These are phyloP conservation scores for Eucalyptus caleyi DNA, from an alignment of 345 rosid species.

Conservation along the genomic window DNA sequence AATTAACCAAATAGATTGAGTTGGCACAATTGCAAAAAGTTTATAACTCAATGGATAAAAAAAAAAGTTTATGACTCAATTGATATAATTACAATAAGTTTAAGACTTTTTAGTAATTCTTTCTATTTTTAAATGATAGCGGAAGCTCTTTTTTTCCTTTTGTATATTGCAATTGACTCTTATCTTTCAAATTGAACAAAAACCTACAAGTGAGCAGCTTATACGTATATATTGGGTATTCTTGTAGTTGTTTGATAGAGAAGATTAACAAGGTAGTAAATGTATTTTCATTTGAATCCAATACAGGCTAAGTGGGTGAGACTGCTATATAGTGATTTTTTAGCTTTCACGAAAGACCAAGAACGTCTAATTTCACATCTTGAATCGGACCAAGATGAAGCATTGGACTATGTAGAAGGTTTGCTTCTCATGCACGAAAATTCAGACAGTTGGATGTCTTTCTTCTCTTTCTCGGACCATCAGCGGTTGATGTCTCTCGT, in stretches of 20 bases:
- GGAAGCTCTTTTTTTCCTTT: neutral
- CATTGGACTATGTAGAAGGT: slow-evolving; percentile 2
- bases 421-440: neutral
- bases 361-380: neutral
- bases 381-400: neutral
- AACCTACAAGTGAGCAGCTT: neutral
- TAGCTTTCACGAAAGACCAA: neutral
- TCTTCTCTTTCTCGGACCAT: neutral
- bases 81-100: too few relatives aligned
- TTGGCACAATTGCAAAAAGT: too few relatives aligned
- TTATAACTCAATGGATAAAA: too few relatives aligned
- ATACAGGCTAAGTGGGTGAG: neutral
- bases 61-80: too few relatives aligned
- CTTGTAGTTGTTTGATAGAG: neutral
- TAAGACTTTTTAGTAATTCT: too few relatives aligned
- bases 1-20: too few relatives aligned
- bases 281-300: neutral
- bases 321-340: neutral
- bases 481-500: neutral
- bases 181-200: neutral
- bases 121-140: neutral
- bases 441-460: neutral
- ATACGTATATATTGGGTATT: neutral
- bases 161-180: neutral
- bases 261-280: neutral